A percentile compares a stretch with the other conserved stretches of the same genome.
Evolutionary conservation across 2,329 filamentous ascomycete species (phyloP).

Genomic region (Aspergillus costaricaensis): DNA sequence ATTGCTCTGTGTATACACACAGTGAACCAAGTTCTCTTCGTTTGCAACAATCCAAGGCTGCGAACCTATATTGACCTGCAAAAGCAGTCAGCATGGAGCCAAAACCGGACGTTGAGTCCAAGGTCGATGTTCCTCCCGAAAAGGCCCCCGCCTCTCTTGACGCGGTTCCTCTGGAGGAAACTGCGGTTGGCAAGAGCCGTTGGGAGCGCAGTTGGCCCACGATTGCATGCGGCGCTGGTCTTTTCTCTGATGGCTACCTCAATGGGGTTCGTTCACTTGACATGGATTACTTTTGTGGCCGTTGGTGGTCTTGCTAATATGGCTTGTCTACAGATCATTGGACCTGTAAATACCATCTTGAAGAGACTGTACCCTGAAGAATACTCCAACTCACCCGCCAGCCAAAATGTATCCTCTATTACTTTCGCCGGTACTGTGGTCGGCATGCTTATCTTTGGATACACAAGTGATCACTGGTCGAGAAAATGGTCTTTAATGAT

Average conservation of each 20-base stretch:
- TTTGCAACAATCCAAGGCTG: not conserved
- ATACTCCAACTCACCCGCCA: slow-evolving; percentile 68
- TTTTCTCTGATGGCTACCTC: slow-evolving; percentile 90
- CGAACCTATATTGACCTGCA: not conserved
- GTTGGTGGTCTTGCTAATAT: not conserved
- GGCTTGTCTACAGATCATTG: slow-evolving; percentile 64
- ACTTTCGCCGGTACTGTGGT: slow-evolving; percentile 84
- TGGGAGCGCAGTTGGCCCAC: slow-evolving; percentile 68
- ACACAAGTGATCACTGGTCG: slow-evolving; percentile 79
- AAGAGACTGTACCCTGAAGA: slow-evolving; percentile 64
- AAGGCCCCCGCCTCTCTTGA: slow-evolving; percentile 4
- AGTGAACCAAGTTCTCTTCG: not conserved
- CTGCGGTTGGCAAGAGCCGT: slow-evolving; percentile 31
- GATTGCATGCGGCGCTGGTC: slow-evolving; percentile 83
- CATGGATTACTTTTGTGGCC: not conserved
- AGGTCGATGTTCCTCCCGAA: slow-evolving; percentile 5
- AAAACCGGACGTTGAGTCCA: not conserved
- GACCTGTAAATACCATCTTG: slow-evolving; percentile 80
- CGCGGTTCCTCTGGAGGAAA: slow-evolving; percentile 20
- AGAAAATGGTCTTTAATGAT: slow-evolving; percentile 78
- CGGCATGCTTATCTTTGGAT: slow-evolving; percentile 78
- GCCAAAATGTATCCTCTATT: slow-evolving; percentile 75
- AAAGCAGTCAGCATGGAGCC: not conserved
- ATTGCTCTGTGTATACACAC: no score
- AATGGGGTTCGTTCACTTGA: slow-evolving; percentile 65